Evolutionary conservation across 352 stramenopile species (phyloP).

Genomic region (Proteromonas lacertae): DNA sequence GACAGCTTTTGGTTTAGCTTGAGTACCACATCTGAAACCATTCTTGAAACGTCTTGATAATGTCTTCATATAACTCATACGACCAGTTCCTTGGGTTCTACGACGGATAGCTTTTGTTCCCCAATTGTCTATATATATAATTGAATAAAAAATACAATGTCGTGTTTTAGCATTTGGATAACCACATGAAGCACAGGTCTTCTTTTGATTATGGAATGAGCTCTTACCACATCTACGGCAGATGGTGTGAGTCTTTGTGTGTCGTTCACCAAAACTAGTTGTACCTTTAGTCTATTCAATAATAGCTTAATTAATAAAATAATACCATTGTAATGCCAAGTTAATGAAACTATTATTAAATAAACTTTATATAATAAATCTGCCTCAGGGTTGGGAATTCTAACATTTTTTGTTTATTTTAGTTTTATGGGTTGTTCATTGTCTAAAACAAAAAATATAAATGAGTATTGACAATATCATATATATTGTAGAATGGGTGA

Average conservation of each 20-base stretch:
- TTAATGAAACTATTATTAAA: too few species aligned
- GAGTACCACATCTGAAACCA: conserved; percentile 80
- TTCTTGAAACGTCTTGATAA: conserved; percentile 96
- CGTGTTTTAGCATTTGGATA: conserved; percentile 90
- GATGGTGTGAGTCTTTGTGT: conserved; percentile 98
- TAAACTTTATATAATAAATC: too few species aligned
- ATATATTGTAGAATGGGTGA: too few species aligned
- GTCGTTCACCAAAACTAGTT: conserved; percentile 93
- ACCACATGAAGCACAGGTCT: conserved; percentile 81
- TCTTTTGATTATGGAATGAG: conserved; percentile 99
- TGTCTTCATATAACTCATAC: conserved; percentile 91
- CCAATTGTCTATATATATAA: conserved; percentile 46
- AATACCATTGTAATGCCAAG: too few species aligned
- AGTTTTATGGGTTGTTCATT: too few species aligned
- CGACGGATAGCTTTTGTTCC: conserved; percentile 82
- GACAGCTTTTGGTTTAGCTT: conserved; percentile 27
- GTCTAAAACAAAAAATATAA: too few species aligned
- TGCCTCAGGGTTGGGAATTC: too few species aligned
- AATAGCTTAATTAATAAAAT: too few species aligned
- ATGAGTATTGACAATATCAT: too few species aligned
- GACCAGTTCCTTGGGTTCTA: conserved; percentile 72
- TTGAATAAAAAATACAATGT: conserved; percentile 28
- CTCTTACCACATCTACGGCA: conserved; percentile 85
- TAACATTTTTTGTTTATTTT: too few species aligned
- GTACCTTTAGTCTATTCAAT: conserved; percentile 99